Evolutionary conservation across 805 yeast species (phyloP).

Genomic region (Cyberlindnera bimundalis): DNA sequence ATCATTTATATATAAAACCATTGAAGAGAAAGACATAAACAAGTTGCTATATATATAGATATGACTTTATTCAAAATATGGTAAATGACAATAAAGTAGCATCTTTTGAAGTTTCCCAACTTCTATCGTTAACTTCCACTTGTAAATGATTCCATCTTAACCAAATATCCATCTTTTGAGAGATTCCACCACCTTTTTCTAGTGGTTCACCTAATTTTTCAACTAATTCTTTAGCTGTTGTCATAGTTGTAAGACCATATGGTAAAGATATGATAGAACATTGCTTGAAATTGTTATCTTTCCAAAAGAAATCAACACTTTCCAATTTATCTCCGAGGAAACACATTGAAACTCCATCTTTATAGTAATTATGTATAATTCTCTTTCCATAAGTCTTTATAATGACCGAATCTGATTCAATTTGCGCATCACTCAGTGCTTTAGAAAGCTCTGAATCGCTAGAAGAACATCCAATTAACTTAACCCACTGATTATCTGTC

Average conservation of each 20-base stretch:
- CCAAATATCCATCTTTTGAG: slow-evolving; percentile 36
- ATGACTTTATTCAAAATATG: slow-evolving; percentile 1
- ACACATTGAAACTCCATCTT: slow-evolving; percentile 25
- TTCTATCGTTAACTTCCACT: slow-evolving; percentile 33
- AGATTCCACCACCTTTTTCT: slow-evolving; percentile 40
- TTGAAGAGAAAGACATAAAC: too few relatives aligned
- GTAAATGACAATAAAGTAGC: slow-evolving; percentile 23
- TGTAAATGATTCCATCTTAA: slow-evolving; percentile 36
- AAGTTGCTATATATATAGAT: background rate
- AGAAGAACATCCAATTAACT: background rate
- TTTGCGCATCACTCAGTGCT: background rate
- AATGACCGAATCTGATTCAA: background rate
- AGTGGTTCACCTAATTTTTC: slow-evolving; percentile 36
- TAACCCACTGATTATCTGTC: too few relatives aligned
- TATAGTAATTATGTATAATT: slow-evolving; percentile 22
- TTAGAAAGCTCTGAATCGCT: background rate
- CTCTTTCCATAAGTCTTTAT: slow-evolving; percentile 2
- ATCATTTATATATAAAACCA: too few relatives aligned
- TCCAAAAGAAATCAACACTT: slow-evolving; percentile 34
- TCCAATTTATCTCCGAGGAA: slow-evolving; percentile 25
- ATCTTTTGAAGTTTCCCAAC: slow-evolving; percentile 34
- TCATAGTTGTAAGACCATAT: slow-evolving; percentile 13
- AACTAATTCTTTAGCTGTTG: slow-evolving; percentile 32
- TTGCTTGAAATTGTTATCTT: slow-evolving; percentile 20
- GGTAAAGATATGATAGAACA: slow-evolving; percentile 20